Evolutionary conservation across 2,329 filamentous ascomycete genomes (phyloP).

Genomic region (Aspergillus quadricinctus): DNA sequence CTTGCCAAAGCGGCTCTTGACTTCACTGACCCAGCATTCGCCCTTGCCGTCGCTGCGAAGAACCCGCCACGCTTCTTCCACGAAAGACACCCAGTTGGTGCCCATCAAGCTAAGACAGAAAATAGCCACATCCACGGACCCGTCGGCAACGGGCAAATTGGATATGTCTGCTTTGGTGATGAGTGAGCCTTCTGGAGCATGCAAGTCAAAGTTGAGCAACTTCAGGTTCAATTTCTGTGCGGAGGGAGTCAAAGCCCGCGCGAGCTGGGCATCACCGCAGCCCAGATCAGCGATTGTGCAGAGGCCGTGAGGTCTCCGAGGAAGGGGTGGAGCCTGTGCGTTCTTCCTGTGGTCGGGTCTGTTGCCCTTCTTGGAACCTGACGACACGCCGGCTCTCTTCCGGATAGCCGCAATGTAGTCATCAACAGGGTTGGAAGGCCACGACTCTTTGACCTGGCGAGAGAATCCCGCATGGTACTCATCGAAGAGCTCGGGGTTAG

Average conservation of each 20-base stretch:
- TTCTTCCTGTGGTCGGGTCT: conserved; percentile 27
- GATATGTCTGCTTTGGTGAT: conserved; percentile 90
- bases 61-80: conserved; percentile 91
- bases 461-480: conserved; percentile 97
- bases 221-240: conserved; percentile 65
- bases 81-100: conserved; percentile 95
- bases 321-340: conserved; percentile 50
- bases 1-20: conserved; percentile 83
- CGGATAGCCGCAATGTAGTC: conserved; percentile 72
- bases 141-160: conserved; percentile 69
- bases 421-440: conserved; percentile 95
- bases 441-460: conserved; percentile 81
- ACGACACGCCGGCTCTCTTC: conserved; percentile 55
- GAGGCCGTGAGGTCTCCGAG: conserved; percentile 61
- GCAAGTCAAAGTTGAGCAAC: conserved; percentile 81
- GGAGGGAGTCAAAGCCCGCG: conserved; percentile 59
- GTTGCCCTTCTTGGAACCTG: conserved; percentile 39
- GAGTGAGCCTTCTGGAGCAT: conserved; percentile 62
- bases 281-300: conserved; percentile 87
- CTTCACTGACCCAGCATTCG: conserved; percentile 95
- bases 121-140: conserved; percentile 77
- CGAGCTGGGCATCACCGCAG: conserved; percentile 84
- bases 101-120: conserved; percentile 98
- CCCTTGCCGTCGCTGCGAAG: conserved; percentile 77
- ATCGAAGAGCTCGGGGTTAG: conserved; percentile 86